These are phyloP conservation scores for Boletus bicolor DNA, from an alignment of 768 basidiomycete species.

Conservation along the genomic window DNA sequence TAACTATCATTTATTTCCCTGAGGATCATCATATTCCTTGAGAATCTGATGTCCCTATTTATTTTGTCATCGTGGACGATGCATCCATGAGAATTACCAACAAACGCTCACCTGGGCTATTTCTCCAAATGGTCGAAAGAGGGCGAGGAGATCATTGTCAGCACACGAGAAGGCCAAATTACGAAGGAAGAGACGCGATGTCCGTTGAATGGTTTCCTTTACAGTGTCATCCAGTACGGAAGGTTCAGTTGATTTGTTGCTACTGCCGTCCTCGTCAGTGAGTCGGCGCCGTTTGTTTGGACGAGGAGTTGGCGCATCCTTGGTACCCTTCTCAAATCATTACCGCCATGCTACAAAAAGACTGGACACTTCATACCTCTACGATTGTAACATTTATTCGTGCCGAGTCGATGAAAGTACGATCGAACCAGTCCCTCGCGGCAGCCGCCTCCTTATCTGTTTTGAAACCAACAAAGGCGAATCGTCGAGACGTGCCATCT, in stretches of 20 bases:
- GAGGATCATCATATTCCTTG: constrained; percentile 31
- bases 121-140: constrained; percentile 68
- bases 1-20: constrained; percentile 60
- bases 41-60: constrained; percentile 51
- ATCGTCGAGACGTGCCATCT: constrained; percentile 79
- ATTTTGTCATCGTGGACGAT: constrained; percentile 37
- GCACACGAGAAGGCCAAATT: constrained; percentile 89
- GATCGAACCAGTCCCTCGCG: constrained; percentile 82
- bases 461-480: constrained; percentile 93
- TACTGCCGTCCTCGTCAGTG: constrained; percentile 47
- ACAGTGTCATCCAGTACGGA: constrained; percentile 30
- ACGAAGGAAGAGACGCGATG: constrained; percentile 85
- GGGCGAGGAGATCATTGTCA: constrained; percentile 59
- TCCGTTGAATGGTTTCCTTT: constrained; percentile 59
- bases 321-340: constrained; percentile 49
- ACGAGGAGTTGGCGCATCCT: constrained; percentile 62
- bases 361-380: constrained; percentile 46
- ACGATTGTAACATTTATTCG: constrained; percentile 73
- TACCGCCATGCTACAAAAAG: constrained; percentile 1
- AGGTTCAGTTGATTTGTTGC: constrained; percentile 7
- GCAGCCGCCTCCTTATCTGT: constrained; percentile 67
- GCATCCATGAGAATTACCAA: not conserved
- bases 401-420: constrained; percentile 77
- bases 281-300: constrained; percentile 69
- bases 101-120: constrained; percentile 65